Evolutionary conservation across 495 filamentous ascomycete genomes (phyloP), one percentile per base, ranked within the genome.

Genomic region (Trichocladium antarcticum): DNA sequence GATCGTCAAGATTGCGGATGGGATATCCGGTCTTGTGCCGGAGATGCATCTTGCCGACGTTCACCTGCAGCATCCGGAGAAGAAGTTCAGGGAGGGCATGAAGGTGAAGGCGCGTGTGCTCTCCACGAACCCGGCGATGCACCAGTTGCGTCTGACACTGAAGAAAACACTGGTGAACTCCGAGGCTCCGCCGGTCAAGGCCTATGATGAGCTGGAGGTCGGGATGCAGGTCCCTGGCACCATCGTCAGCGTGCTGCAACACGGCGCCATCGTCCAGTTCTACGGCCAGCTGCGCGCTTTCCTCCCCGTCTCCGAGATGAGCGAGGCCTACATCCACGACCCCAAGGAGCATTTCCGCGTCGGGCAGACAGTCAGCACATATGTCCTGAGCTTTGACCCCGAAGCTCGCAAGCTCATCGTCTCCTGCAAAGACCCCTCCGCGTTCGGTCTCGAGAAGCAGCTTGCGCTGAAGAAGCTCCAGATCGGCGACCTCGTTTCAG

Each of bases 131-230:
- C 69, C 80, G 1, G 70, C 79, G 34, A 92, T 83, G 67, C 78
- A 82, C 42, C 83, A 87, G 52, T 72, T 96, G 35, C 80, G 82
- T n/a, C 68, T 98, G 51, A 95, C 92, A 1, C 58, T 98, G 50
- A 97, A 96, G 71, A 98, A 96, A 71, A 85, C 82, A 16, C 73
- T 98, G 42, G 76, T 98, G 53, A 94, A 95, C 67, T 90, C 84
- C 7, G 88, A 94, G 29, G 74, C 77, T 6, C 68, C 76, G 11
- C 73, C 84, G 12, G 84, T 92, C 75, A 77, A 80, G 51, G 79
- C 83, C 16, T 95, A 89, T 60, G 72, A 81, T 29, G 71, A 79
- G 21, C 74, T 93, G 21, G 57, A 67, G 14, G 71, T 82, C 40
- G 87, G 87, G 6, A 73, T 80, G 48, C 82, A 89, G 55, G 81